These are phyloP conservation scores for Xerocomellus amylosporus DNA, from an alignment of 768 basidiomycete species.

Conservation along the genomic window DNA sequence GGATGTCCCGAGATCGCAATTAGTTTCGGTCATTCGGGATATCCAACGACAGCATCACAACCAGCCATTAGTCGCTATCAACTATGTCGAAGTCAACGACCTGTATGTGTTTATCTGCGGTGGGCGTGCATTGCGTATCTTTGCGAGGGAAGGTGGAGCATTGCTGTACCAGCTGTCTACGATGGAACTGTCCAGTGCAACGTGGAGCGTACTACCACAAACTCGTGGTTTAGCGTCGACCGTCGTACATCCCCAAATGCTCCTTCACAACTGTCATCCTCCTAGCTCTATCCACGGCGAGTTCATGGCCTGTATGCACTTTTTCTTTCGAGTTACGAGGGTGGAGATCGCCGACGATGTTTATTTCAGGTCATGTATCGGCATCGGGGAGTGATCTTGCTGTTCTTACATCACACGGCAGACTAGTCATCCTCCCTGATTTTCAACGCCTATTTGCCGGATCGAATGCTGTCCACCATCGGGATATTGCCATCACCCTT, in stretches of 20 bases:
- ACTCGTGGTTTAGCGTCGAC: constrained; percentile 3
- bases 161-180: constrained; percentile 45
- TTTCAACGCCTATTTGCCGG: constrained; percentile 27
- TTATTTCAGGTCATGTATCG: constrained; percentile 42
- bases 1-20: constrained; percentile 52
- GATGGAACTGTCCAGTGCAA: constrained; percentile 32
- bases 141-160: constrained; percentile 45
- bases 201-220: constrained; percentile 33
- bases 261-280: constrained; percentile 10
- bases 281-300: constrained; percentile 2
- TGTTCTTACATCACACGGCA: constrained; percentile 29
- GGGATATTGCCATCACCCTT: constrained; percentile 31
- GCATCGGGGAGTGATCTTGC: constrained; percentile 41
- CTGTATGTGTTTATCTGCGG: constrained; percentile 62
- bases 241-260: constrained; percentile 22
- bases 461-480: constrained; percentile 38
- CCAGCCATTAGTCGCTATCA: constrained; percentile 38
- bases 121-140: constrained; percentile 46
- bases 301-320: constrained; percentile 30
- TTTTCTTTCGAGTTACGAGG: neutral
- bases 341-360: neutral
- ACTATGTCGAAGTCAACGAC: constrained; percentile 65
- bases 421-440: constrained; percentile 26
- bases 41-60: constrained; percentile 14
- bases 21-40: constrained; percentile 41